Evolutionary conservation across 495 filamentous ascomycete species (phyloP).

Genomic region (Penicillium antarcticum): DNA sequence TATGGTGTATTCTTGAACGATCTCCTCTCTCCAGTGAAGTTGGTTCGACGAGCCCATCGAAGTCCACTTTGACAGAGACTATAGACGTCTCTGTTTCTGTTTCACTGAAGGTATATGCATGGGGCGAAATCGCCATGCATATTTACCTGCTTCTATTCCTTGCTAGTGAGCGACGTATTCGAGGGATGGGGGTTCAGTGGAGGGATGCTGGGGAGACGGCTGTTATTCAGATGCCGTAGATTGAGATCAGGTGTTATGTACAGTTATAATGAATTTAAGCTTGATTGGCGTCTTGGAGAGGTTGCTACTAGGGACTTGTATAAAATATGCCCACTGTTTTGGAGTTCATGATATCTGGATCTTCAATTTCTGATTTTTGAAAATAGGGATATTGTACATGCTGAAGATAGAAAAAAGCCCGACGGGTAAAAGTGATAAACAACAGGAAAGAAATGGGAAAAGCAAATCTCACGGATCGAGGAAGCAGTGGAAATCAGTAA

Average conservation of each 20-base stretch:
- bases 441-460: background rate
- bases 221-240: conserved; percentile 43
- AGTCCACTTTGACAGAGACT: no score
- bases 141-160: conserved; percentile 64
- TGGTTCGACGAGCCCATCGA: background rate
- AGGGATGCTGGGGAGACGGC: conserved; percentile 50
- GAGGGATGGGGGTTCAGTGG: conserved; percentile 55
- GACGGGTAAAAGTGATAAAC: background rate
- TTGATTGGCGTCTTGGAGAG: no score
- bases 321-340: no score
- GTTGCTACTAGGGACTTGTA: no score
- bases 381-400: conserved; percentile 20
- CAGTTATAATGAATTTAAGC: no score
- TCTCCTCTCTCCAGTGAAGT: background rate
- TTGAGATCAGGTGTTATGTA: no score
- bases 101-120: conserved; percentile 59
- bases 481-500: background rate
- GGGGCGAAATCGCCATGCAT: conserved; percentile 60
- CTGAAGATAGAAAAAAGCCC: background rate
- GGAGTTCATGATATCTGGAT: background rate
- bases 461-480: background rate
- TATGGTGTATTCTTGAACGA: conserved; percentile 47
- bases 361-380: conserved; percentile 3
- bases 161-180: conserved; percentile 55
- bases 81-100: conserved; percentile 1